These are phyloP conservation scores for Sclerotinia trifoliorum DNA, from an alignment of 2,329 filamentous ascomycete genomes.

Conservation along the genomic window DNA sequence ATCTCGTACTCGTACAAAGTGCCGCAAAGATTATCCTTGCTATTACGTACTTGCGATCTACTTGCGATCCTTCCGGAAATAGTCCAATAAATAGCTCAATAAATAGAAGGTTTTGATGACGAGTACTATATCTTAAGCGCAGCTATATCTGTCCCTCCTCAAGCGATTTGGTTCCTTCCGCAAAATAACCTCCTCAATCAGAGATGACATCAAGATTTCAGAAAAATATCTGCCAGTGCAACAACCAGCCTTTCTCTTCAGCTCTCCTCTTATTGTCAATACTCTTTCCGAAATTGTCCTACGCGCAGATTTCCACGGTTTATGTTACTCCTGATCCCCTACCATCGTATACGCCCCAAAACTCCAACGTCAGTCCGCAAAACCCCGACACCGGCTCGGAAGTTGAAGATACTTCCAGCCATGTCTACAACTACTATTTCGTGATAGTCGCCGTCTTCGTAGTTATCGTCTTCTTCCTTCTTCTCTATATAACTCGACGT, in stretches of 20 bases:
- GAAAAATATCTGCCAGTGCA: conserved; percentile 27
- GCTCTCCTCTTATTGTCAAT: conserved; percentile 32
- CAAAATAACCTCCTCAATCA: not conserved
- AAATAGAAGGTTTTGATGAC: conserved; percentile 10
- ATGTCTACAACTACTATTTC: conserved; percentile 56
- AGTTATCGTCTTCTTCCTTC: conserved; percentile 44
- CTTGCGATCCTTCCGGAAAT: not conserved
- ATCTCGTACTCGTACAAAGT: conserved; percentile 9
- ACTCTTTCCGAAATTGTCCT: conserved; percentile 32
- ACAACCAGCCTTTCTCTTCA: conserved; percentile 25
- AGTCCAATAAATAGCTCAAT: conserved; percentile 6
- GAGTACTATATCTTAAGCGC: not conserved
- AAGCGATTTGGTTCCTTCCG: not conserved
- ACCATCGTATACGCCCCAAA: conserved; percentile 14
- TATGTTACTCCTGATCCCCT: conserved; percentile 24
- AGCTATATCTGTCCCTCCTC: not conserved
- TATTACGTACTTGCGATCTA: not conserved
- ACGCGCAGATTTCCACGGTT: conserved; percentile 29
- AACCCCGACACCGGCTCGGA: conserved; percentile 7
- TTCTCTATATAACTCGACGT: conserved; percentile 47
- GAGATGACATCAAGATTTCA: conserved; percentile 12
- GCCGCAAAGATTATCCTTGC: not conserved
- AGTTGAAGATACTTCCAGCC: conserved; percentile 36
- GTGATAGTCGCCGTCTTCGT: conserved; percentile 50
- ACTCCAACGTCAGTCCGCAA: conserved; percentile 13